phyloP scores from a whole-genome alignment of 169 alveolate genomes.

The Perkinsus chesapeaki region DNA sequence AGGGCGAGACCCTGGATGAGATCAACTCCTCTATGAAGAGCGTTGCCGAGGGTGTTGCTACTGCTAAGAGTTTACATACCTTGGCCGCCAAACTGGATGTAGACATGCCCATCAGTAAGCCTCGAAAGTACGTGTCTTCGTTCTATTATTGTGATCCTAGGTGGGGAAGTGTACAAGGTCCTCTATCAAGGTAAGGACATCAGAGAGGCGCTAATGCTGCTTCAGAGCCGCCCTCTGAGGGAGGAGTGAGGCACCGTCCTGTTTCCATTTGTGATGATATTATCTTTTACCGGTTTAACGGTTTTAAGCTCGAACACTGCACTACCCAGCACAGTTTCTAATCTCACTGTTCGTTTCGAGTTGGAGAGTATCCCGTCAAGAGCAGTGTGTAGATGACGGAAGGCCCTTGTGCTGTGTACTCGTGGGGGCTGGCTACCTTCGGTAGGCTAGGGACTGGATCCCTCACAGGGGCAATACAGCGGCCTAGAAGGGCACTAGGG shows the following conservation, averaged over 20 bases:
- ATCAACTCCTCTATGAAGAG: not conserved
- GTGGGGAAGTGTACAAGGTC: slow-evolving; percentile 19
- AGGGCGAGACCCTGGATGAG: slow-evolving; percentile 3
- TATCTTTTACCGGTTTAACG: not conserved
- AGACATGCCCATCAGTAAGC: slow-evolving; percentile 26
- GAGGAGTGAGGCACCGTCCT: not conserved
- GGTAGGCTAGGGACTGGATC: not conserved
- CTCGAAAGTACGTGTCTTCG: not conserved
- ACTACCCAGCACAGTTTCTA: too few relatives aligned
- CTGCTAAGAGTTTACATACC: slow-evolving; percentile 11
- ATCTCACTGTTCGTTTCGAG: too few relatives aligned
- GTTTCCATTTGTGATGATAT: not conserved
- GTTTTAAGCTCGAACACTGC: not conserved
- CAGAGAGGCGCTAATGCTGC: not conserved
- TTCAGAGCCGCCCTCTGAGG: not conserved
- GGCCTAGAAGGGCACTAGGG: not conserved
- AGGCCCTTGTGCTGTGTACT: not conserved
- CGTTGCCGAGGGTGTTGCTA: slow-evolving; percentile 17
- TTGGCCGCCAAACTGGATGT: slow-evolving; percentile 14
- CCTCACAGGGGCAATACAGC: not conserved
- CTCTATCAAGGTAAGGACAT: not conserved
- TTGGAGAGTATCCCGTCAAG: not conserved
- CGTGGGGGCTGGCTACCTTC: not conserved
- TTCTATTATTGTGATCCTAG: not conserved
- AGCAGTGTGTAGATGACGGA: not conserved